A percentile compares a stretch with the other conserved stretches of the same genome.
phyloP scores from a whole-genome alignment of 148 eudicot genomes.

The Cornus kousa region DNA sequence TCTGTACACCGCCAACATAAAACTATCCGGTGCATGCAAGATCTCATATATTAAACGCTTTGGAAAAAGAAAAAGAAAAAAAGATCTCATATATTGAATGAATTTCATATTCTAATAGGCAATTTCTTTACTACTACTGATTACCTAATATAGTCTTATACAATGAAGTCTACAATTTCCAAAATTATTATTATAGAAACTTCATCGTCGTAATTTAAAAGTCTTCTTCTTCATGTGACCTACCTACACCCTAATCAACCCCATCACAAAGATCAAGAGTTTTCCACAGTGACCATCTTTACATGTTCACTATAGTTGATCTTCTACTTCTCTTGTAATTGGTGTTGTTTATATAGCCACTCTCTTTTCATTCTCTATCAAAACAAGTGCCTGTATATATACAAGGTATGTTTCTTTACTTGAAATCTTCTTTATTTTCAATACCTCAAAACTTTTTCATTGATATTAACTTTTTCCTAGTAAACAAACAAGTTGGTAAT shows the following conservation, averaged over 20 bases:
- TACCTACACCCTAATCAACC: conserved; percentile 31
- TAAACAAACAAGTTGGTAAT: conserved; percentile 6
- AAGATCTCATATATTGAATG: too few relatives aligned
- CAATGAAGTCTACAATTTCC: neutral
- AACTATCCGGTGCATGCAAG: too few relatives aligned
- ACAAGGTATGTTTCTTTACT: conserved; percentile 12
- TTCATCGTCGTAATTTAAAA: neutral
- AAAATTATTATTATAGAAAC: too few relatives aligned
- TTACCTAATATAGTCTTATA: too few relatives aligned
- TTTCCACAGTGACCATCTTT: conserved; percentile 39
- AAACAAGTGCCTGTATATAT: conserved; percentile 14
- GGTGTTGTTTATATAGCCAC: conserved; percentile 7
- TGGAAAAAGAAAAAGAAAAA: too few relatives aligned
- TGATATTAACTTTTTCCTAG: neutral
- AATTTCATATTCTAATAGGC: too few relatives aligned
- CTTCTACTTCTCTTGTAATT: conserved; percentile 41
- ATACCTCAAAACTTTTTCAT: too few relatives aligned
- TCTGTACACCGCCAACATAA: too few relatives aligned
- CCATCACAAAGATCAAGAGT: conserved; percentile 16
- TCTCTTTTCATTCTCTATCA: conserved; percentile 19
- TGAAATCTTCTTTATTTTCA: neutral
- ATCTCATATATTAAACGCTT: too few relatives aligned
- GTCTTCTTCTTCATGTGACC: conserved; percentile 37
- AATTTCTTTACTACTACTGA: too few relatives aligned
- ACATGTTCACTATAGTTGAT: conserved; percentile 38